A percentile compares a stretch with the other conserved stretches of the same genome.
phyloP scores from a whole-genome alignment of 2,329 filamentous ascomycete genomes.

The Pyricularia pennisetigena region DNA sequence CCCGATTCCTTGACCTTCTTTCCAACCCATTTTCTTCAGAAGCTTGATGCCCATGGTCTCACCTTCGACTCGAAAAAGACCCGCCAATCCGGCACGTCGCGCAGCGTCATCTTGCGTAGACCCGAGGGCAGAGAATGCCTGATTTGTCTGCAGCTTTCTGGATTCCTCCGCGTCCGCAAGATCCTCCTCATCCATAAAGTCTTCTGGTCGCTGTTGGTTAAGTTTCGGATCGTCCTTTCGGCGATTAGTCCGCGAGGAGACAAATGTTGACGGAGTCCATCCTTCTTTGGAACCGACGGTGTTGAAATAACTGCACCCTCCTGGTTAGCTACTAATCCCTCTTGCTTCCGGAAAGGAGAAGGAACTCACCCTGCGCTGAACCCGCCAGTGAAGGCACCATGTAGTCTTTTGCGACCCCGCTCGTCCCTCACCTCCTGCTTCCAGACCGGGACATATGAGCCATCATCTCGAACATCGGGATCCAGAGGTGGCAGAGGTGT shows the following conservation, averaged over 20 bases:
- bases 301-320: conserved; percentile 73
- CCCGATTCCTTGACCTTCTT: conserved; percentile 84
- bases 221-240: conserved; percentile 53
- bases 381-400: conserved; percentile 93
- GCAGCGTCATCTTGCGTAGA: conserved; percentile 45
- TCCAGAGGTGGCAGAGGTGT: conserved; percentile 75
- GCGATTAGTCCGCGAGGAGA: conserved; percentile 77
- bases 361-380: conserved; percentile 81
- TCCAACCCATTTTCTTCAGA: conserved; percentile 91
- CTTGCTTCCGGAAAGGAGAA: neutral
- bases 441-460: conserved; percentile 90
- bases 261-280: conserved; percentile 87
- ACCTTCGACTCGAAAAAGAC: conserved; percentile 60
- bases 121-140: conserved; percentile 68
- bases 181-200: conserved; percentile 98
- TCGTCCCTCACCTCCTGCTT: conserved; percentile 97
- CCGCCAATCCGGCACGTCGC: conserved; percentile 48
- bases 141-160: conserved; percentile 60
- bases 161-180: conserved; percentile 76
- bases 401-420: conserved; percentile 76
- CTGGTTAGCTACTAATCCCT: too few relatives aligned
- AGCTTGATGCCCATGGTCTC: conserved; percentile 84
- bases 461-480: conserved; percentile 72
- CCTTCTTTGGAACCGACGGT: conserved; percentile 97
- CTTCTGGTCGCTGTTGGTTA: conserved; percentile 59